Evolutionary conservation across 1,139 yeast species (phyloP), one percentile per base, ranked within the genome.

Genomic region (Scheffersomyces insectosa): DNA sequence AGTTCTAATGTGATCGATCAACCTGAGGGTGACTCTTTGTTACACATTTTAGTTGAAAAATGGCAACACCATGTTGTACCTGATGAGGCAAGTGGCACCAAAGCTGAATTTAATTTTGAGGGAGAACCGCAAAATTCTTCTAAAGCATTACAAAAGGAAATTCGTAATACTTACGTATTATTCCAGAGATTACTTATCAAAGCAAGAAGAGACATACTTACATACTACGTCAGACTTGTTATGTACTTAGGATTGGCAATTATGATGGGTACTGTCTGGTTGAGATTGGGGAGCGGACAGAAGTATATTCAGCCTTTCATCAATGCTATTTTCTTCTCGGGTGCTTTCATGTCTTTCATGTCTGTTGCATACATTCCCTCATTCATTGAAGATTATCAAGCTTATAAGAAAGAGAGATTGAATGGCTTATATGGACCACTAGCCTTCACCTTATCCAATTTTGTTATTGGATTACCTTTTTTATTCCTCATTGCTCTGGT

Each of bases 331-430:
- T 70, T 70, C 56, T 70, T 68, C 48, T 65, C 70, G 3, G 73
- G 72, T 10, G 75, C 75, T 1, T 70, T 70, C 52, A 68, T 70
- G 74, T 68, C 73, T 7, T 69, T 69, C 47, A 69, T 69, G 73
- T 59, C 74, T 2, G 75, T 70, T 28, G 75, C 75, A 3, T 70
- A 70, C 46, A 68, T 70, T 41, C 75, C 75, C 3, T 63, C 75
- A 5, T 69, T 55, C 43, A 52, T 70, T 28, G 75, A 70, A 49
- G 75, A 70, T 44, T 62, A 54, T 42, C 41, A 50, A 11, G 47
- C 64, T 23, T 70, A 52, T 50, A 55, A 51, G 36, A 62, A 65
- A 43, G 75, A 70, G 39, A 54, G 60, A 20, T 44, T 53, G 40
- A 69, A 70, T 47, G 75, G 75, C 6, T 50, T 68, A 33, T 68